Conservation (phyloP, 1,284 basidiomycete genomes). For the Rugosomyces carneus region DNA sequence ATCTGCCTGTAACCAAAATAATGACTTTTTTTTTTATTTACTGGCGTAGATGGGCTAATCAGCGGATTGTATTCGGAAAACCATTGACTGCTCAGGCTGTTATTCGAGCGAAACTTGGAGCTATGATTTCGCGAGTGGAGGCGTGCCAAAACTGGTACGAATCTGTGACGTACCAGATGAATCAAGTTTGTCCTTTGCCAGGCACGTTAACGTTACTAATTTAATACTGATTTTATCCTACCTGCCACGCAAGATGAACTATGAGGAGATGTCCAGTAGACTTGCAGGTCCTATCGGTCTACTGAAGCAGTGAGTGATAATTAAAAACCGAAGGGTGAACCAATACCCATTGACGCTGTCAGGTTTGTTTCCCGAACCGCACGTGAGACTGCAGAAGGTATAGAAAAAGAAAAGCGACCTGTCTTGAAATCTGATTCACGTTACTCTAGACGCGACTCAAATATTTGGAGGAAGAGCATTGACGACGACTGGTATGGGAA, state of each 20-base stretch:
- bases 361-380: slow-evolving; percentile 64
- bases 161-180: slow-evolving; percentile 88
- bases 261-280: slow-evolving; percentile 75
- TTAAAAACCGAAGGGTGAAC: not conserved
- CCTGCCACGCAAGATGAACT: slow-evolving; percentile 60
- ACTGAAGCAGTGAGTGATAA: slow-evolving; percentile 53
- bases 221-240: too few species aligned
- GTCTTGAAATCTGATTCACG: not conserved
- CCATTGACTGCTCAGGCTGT: slow-evolving; percentile 89
- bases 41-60: slow-evolving; percentile 64
- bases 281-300: slow-evolving; percentile 71
- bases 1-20: not conserved
- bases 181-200: slow-evolving; percentile 57
- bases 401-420: not conserved
- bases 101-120: slow-evolving; percentile 81
- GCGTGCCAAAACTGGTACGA: slow-evolving; percentile 89
- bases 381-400: slow-evolving; percentile 65
- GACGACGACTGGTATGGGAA: slow-evolving; percentile 62
- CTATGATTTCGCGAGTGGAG: slow-evolving; percentile 88
- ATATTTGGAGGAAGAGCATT: slow-evolving; percentile 60
- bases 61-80: slow-evolving; percentile 84
- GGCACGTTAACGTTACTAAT: too few species aligned
- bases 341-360: not conserved
- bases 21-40: not conserved
- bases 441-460: slow-evolving; percentile 46